Base-by-base conservation (phyloP, 371 early-diverging fungal species). In the Apophysomyces elegans region DNA sequence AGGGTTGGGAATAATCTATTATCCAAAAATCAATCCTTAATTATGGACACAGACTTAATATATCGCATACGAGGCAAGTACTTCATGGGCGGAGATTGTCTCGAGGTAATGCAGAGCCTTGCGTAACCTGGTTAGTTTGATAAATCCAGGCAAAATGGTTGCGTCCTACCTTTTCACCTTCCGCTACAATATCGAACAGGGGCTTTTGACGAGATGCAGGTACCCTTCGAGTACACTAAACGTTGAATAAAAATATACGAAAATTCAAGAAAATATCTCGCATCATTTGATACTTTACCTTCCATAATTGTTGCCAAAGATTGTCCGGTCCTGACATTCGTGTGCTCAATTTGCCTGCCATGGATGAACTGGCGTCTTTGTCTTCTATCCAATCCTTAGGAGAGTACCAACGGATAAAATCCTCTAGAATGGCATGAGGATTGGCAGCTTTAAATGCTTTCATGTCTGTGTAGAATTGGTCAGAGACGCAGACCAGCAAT, bases 401-500 rank as follows among this genome's bases (percentile, higher is more conserved):
- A 0, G 96, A 96, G 70, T 95, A 93, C 97, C 97, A 97, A 56
- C 95, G 81, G n/a, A 97, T 92, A 84, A 97, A 97, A 63, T 97
- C 97, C 5, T 88, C 93, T 5, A 97, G 71, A 7, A 72, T 72
- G 32, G 90, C 87, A 35, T 85, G 80, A 1, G 97, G 95, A 67
- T 97, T 94, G 16, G 94, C 94, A 2, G 93, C 93, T 68, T 94
- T 94, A 72, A 94, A 94, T 8, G 93, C 86, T 66, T 87, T 79
- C 93, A 94, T 92, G 64, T 93, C 93, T 65, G 45, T 36, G 32
- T 0, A 41, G 4, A 5, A 11, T 26, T 26, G 32, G 32, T 26
- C 32, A 26, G 13, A 41, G 41, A 5, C 13, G 44, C 2, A 39
- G 16, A 14, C 38, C 5, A 58, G 57, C 32, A 5, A 54, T 44